Evolutionary conservation across 164 flowering plant species (phyloP), one percentile per base, ranked within the genome.

Genomic region (Vitis rupestris): DNA sequence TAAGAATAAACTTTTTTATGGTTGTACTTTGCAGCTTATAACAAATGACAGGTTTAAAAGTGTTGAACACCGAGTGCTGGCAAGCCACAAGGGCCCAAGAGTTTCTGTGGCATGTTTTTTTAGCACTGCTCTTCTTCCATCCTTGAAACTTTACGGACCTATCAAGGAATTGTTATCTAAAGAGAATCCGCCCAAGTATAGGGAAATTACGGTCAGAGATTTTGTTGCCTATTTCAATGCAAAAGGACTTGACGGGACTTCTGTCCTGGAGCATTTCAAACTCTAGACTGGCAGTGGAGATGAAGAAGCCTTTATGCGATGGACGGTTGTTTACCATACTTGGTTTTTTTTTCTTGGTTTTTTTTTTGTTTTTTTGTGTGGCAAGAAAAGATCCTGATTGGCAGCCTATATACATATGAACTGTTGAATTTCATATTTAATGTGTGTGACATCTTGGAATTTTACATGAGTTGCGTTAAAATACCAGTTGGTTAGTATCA

Each of bases 121-220:
- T 56, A 61, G 54, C 0, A 4, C 66, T 23, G 17, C 52, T 31
- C 23, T 17, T 23, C 9, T 11, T 1, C 66, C 67, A 30, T 16
- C 58, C 2, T 13, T 53, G 19, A 76, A 60, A 47, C 9, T 61
- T 1, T 76, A 70, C 37, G 79, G 82, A 9, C 82, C 82, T 0
- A 72, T 80, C 64, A 69, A 70, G 47, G 80, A 80, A 49, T 66
- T 80, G 67, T 14, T 77, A 7, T 76, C 80, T 8, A 78, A 74
- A 58, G 70, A 76, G 1, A 74, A 69, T 62, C 78, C 83, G 0
- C 67, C 56, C 9, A 6, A 12, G 8, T 75, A 75, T 61, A 58
- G 50, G 19, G 82, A 72, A 53, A 73, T 63, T 9, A 59, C 75
- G 9, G 66, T 76, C 23, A 49, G 2, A 48, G 76, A 72, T 19